Evolutionary conservation across 1,139 yeast species (phyloP), one percentile per base, ranked within the genome.

Genomic region (Blastobotrys niveus): DNA sequence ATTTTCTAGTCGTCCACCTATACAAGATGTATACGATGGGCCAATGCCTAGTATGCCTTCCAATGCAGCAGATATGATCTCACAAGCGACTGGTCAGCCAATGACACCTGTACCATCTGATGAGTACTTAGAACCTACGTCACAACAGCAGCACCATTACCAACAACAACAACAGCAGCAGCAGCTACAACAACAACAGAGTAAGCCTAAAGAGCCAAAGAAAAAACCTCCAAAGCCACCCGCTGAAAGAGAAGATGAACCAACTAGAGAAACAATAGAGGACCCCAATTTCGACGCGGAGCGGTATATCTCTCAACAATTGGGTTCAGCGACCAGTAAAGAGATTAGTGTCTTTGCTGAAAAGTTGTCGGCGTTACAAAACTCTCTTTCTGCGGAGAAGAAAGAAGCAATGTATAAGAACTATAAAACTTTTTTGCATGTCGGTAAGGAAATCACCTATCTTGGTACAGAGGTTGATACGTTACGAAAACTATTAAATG

Each of bases 291-390:
- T 74, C 49, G 70, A 74, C 51, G 77, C 83, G 2, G 72, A 72
- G 39, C 54, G 64, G 4, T 79, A 74, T 56, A 77, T 84, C 14
- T 68, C 73, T 14, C 66, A 70, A 7, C 76, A 78, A 47, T 62
- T 83, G 48, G 68, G 77, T 14, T 77, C 77, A 46, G 88, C 89
- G 0, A 76, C 82, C 2, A 89, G 91, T 1, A 69, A 78, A 1
- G 87, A 82, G 51, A 80, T 87, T 36, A 87, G 84, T 52, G 79
- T 76, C 48, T 85, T 82, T 61, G 80, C 80, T 45, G 76, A 79
- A 31, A 72, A 73, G 43, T 69, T 87, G 50, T 58, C 68, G 3
- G 67, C 72, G 35, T 73, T 83, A 55, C 75, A 79, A 40, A 68
- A 70, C 10, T 64, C 74, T 44, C 74, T 83, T 29, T 74, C 75